These are phyloP conservation scores for Naganishia sp. DNA, from an alignment of 1,284 basidiomycete species.

Conservation along the genomic window DNA sequence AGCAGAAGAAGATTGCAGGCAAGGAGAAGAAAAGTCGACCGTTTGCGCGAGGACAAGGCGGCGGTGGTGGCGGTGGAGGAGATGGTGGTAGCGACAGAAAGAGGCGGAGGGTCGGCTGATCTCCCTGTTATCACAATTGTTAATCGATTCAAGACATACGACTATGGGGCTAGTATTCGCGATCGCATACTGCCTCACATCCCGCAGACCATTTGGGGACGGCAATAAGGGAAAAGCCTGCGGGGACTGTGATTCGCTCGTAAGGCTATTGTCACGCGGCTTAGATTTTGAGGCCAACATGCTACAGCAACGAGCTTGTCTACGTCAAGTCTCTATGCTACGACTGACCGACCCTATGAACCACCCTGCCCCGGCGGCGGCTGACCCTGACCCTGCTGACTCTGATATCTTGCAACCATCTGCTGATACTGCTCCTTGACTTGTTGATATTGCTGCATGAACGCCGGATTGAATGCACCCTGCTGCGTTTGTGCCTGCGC, in stretches of 20 bases:
- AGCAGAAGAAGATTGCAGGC: conserved; percentile 78
- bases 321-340: not conserved
- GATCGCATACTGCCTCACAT: too few species aligned
- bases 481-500: conserved; percentile 19
- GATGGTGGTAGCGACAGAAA: conserved; percentile 29
- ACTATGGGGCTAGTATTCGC: too few species aligned
- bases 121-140: too few species aligned
- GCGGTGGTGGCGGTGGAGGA: conserved; percentile 29
- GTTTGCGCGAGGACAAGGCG: conserved; percentile 54
- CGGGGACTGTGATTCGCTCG: too few species aligned
- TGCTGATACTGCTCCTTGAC: conserved; percentile 37
- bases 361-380: conserved; percentile 8
- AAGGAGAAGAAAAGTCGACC: conserved; percentile 87
- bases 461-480: conserved; percentile 51
- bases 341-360: not conserved
- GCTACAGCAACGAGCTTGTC: too few species aligned
- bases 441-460: conserved; percentile 45
- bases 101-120: conserved; percentile 29
- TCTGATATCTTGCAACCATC: conserved; percentile 33
- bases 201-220: too few species aligned
- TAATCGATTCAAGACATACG: too few species aligned
- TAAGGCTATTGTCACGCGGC: too few species aligned
- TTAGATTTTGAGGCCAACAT: too few species aligned
- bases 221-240: too few species aligned
- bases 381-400: conserved; percentile 9